phyloP scores from a whole-genome alignment of 495 filamentous ascomycete genomes.

The Aspergillus baeticus region DNA sequence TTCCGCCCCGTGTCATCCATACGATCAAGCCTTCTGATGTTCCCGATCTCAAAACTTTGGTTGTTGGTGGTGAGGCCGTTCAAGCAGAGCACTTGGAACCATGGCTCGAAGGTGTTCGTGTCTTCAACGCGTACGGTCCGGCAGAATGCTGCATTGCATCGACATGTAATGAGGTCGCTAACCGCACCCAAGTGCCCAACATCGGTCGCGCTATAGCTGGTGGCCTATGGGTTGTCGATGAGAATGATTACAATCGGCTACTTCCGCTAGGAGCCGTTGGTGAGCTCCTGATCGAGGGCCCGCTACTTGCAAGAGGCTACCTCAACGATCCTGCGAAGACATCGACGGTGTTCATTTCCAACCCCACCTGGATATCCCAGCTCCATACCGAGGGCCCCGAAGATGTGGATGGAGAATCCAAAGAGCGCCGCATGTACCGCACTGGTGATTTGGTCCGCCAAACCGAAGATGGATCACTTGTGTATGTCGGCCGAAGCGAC shows the following conservation, averaged over 20 bases:
- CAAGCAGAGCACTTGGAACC: constrained; percentile 13
- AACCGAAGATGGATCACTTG: constrained; percentile 37
- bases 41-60: constrained; percentile 3
- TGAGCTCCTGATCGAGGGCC: constrained; percentile 57
- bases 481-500: constrained; percentile 55
- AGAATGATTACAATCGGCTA: constrained; percentile 46
- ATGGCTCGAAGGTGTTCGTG: constrained; percentile 40
- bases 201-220: constrained; percentile 40
- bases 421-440: constrained; percentile 47
- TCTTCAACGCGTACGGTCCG: constrained; percentile 52
- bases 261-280: constrained; percentile 51
- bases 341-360: constrained; percentile 40
- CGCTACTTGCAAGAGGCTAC: constrained; percentile 50
- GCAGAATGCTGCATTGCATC: constrained; percentile 36
- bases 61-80: constrained; percentile 12
- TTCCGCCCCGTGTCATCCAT: constrained; percentile 12
- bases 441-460: constrained; percentile 58
- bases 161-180: constrained; percentile 6
- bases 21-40: constrained; percentile 11
- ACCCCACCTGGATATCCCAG: constrained; percentile 8
- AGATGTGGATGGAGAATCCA: not conserved
- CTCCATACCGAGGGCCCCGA: not conserved
- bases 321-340: constrained; percentile 46
- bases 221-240: constrained; percentile 50
- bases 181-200: constrained; percentile 3